phyloP scores from a whole-genome alignment of 805 yeast species.

The Candida sphagnicola region DNA sequence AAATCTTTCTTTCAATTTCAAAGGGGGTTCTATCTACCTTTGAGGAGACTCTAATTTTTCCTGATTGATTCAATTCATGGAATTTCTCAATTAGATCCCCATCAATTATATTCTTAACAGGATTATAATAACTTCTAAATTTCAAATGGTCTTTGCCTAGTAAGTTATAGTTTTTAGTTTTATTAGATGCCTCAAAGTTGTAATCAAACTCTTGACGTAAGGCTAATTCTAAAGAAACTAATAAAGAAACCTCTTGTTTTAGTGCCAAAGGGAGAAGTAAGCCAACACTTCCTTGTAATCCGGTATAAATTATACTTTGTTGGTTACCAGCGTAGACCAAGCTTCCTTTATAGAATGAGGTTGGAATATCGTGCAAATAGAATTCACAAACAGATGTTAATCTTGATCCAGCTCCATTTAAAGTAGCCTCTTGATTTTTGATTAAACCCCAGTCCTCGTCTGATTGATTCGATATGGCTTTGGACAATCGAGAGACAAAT shows the following conservation, averaged over 20 bases:
- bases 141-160: constrained; percentile 64
- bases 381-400: constrained; percentile 53
- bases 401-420: constrained; percentile 54
- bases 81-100: constrained; percentile 80
- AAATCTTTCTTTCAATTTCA: constrained; percentile 49
- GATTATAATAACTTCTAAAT: constrained; percentile 79
- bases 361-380: constrained; percentile 67
- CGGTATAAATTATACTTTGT: constrained; percentile 65
- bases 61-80: constrained; percentile 26
- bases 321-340: constrained; percentile 52
- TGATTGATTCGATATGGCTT: constrained; percentile 42
- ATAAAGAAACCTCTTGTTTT: constrained; percentile 55
- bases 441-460: constrained; percentile 45
- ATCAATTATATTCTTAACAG: constrained; percentile 72
- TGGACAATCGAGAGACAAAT: constrained; percentile 60
- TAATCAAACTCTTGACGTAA: constrained; percentile 30
- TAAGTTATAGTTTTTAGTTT: constrained; percentile 28
- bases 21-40: constrained; percentile 43
- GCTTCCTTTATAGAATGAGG: constrained; percentile 51
- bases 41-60: constrained; percentile 34
- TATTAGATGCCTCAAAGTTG: constrained; percentile 22
- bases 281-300: constrained; percentile 82
- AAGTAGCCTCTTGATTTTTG: constrained; percentile 25
- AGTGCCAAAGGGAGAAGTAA: constrained; percentile 64
- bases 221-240: constrained; percentile 50